phyloP scores from a whole-genome alignment of 176 grass and related monocot genomes.

The Eragrostis curvula region DNA sequence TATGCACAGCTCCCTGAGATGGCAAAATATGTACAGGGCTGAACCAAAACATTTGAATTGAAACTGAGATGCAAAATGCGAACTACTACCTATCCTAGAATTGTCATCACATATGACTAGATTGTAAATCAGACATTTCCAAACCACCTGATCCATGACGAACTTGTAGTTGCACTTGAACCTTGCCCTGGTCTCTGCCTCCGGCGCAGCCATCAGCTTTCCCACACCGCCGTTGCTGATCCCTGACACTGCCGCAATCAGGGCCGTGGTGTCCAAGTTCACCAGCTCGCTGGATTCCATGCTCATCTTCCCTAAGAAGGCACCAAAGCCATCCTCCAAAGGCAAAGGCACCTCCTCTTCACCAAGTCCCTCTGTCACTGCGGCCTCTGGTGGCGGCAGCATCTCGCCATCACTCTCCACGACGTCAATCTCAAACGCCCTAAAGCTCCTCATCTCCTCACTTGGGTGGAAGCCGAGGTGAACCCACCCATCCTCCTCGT shows the following conservation, averaged over 20 bases:
- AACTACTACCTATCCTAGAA: constrained; percentile 15
- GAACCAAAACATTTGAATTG: no score
- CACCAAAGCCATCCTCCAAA: constrained; percentile 36
- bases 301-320: constrained; percentile 53
- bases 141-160: constrained; percentile 76
- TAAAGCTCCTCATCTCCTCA: constrained; percentile 47
- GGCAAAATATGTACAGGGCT: not conserved
- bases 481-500: constrained; percentile 61
- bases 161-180: constrained; percentile 94
- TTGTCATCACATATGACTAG: not conserved
- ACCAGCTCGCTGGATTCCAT: constrained; percentile 54
- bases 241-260: constrained; percentile 83
- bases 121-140: constrained; percentile 2
- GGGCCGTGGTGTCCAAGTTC: constrained; percentile 90
- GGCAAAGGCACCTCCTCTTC: constrained; percentile 38
- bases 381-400: not conserved
- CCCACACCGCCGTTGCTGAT: constrained; percentile 83
- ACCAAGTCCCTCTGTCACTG: constrained; percentile 1
- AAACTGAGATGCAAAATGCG: no score
- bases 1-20: not conserved
- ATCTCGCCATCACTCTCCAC: not conserved
- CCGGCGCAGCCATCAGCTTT: constrained; percentile 51
- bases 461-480: constrained; percentile 37
- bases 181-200: constrained; percentile 60
- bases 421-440: constrained; percentile 70